A percentile compares a stretch with the other conserved stretches of the same genome.
Evolutionary conservation across 1,284 basidiomycete genomes (phyloP).

Genomic region (Cryptococcus depauperatus): DNA sequence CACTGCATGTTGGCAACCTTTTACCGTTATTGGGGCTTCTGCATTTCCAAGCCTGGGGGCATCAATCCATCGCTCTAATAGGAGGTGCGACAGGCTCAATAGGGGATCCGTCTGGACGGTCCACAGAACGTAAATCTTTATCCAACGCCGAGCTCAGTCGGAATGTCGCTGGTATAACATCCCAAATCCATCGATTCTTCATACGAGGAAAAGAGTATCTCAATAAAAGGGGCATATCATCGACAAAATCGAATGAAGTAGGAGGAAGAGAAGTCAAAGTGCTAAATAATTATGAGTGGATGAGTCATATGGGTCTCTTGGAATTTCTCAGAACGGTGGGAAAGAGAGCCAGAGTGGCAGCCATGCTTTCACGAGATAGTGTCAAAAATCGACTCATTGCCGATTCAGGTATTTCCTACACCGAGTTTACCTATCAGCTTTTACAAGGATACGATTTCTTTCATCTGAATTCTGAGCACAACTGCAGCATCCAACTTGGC

Average conservation of each 20-base stretch:
- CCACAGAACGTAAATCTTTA: constrained; percentile 69
- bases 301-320: constrained; percentile 61
- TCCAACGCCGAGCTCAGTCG: constrained; percentile 53
- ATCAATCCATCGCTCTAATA: constrained; percentile 78
- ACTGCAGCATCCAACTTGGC: constrained; percentile 83
- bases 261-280: constrained; percentile 45
- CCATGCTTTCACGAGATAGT: constrained; percentile 86
- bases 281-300: constrained; percentile 82
- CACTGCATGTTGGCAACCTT: constrained; percentile 89
- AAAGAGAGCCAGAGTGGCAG: constrained; percentile 69
- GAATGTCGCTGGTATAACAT: constrained; percentile 63
- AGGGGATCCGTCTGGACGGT: constrained; percentile 89
- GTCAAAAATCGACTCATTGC: constrained; percentile 67
- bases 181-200: constrained; percentile 67
- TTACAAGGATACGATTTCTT: constrained; percentile 95
- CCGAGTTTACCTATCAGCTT: constrained; percentile 95
- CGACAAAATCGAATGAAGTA: not conserved
- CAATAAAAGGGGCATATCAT: constrained; percentile 9
- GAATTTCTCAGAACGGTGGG: constrained; percentile 81
- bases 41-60: constrained; percentile 77
- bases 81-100: constrained; percentile 95
- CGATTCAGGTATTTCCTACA: constrained; percentile 79
- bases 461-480: constrained; percentile 56
- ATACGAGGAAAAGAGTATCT: constrained; percentile 58
- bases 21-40: constrained; percentile 76